Evolutionary conservation across 2,329 filamentous ascomycete genomes (phyloP).

Genomic region (Sordariomycetes sp.): DNA sequence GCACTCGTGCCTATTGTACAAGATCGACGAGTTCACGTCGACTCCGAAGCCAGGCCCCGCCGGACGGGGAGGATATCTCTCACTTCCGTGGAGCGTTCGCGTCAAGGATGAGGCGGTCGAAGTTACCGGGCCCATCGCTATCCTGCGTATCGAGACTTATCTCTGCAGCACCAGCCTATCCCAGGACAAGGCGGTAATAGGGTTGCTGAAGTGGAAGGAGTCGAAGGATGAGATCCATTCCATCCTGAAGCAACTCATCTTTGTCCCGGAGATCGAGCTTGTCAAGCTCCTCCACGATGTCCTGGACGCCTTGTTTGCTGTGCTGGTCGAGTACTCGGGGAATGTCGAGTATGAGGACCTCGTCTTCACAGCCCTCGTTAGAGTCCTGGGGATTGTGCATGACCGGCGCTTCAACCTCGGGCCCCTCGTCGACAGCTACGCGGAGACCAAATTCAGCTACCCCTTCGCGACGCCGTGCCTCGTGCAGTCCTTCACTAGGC

Average conservation of each 20-base stretch:
- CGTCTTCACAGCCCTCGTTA: constrained; percentile 82
- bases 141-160: constrained; percentile 70
- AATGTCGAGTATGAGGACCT: constrained; percentile 88
- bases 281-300: constrained; percentile 88
- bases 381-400: constrained; percentile 85
- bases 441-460: constrained; percentile 81
- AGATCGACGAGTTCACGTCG: constrained; percentile 83
- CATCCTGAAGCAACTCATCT: constrained; percentile 73
- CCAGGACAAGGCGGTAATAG: constrained; percentile 78
- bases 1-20: constrained; percentile 75
- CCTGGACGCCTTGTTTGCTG: constrained; percentile 82
- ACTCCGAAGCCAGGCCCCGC: constrained; percentile 47
- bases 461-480: constrained; percentile 85
- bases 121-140: constrained; percentile 68
- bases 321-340: constrained; percentile 82
- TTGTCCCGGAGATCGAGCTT: constrained; percentile 94
- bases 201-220: constrained; percentile 79
- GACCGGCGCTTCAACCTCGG: constrained; percentile 88
- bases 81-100: constrained; percentile 66
- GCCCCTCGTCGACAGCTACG: constrained; percentile 85
- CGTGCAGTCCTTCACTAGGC: constrained; percentile 73
- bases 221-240: constrained; percentile 61
- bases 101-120: constrained; percentile 61
- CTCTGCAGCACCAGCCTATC: constrained; percentile 93
- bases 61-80: constrained; percentile 80